Evolutionary conservation across 306 rosid genomes (phyloP), one percentile per base, ranked within the genome.

Genomic region (Rosa persica): DNA sequence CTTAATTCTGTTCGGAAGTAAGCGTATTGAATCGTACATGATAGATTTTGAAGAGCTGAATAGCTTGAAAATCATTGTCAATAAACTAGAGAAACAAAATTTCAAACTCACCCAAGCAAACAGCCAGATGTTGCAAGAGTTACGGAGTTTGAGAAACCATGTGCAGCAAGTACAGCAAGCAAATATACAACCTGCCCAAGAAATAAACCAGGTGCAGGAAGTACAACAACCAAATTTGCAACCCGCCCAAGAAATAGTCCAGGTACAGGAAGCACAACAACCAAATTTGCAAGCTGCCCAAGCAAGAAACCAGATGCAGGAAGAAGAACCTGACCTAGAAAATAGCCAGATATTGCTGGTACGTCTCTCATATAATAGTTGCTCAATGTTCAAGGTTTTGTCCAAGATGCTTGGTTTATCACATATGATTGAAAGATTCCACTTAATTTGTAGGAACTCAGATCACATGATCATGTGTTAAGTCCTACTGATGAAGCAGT

Each of bases 1-100:
- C 64, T 57, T 57, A 22, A 57, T 23, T 57, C 34, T 57, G 64
- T n/a, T 57, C 13, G 34, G 64, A 17, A 57, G 64, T 10, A 22
- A 57, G 65, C 36, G 65, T 23, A 58, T 58, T 58, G 65, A 22
- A 58, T 58, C 65, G 6, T 58, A 58, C 65, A 58, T 58, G 65
- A 23, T 58, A 23, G 65, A 58, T 58, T 58, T 58, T 4, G 65
- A 22, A 58, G 65, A 23, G 65, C 65, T 58, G 4, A 9, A 23
- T 4, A 23, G 65, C 36, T 23, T 58, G 65, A 58, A 58, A 58
- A 58, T 4, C 36, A 4, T 22, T 58, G 65, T 58, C 65, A 22
- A 58, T 23, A 58, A 22, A 11, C 36, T 58, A 4, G 65, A 58
- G 34, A 58, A 58, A 58, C 16, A 58, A 58, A 22, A 58, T 58